A percentile compares a stretch with the other conserved stretches of the same genome.
phyloP scores from a whole-genome alignment of 1,139 yeast genomes.

The Geotrichum reessii region DNA sequence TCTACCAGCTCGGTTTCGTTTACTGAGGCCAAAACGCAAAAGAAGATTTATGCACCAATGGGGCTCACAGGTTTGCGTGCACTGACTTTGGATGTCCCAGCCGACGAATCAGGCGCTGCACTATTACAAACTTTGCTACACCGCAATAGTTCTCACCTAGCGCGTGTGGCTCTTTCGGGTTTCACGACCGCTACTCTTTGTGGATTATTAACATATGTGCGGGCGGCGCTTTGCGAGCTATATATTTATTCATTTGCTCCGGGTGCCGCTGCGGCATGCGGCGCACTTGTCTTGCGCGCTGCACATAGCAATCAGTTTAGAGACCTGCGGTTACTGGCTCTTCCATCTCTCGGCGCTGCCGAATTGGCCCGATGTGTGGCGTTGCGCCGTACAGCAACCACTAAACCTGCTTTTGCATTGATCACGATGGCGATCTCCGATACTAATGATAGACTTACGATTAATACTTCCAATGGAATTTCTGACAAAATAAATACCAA shows the following conservation, averaged over 20 bases:
- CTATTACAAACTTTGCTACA: constrained; percentile 1
- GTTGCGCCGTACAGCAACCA: background rate
- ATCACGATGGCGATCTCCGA: background rate
- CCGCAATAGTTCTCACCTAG: background rate
- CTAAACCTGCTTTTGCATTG: background rate
- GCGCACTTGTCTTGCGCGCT: background rate
- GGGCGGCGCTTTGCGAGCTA: background rate
- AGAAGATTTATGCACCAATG: background rate
- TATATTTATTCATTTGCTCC: constrained; percentile 9
- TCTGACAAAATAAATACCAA: background rate
- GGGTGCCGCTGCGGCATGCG: constrained; percentile 3
- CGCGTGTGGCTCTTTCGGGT: constrained; percentile 1
- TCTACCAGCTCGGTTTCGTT: background rate
- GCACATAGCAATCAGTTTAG: background rate
- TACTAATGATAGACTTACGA: background rate
- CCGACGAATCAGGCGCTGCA: background rate
- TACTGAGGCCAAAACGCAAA: background rate
- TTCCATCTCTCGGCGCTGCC: constrained; percentile 3
- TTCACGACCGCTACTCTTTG: background rate
- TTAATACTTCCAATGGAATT: background rate
- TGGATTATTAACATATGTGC: background rate
- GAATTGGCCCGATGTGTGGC: background rate
- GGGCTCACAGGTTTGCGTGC: background rate
- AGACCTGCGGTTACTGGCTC: background rate
- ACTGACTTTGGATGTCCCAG: constrained; percentile 10